These are phyloP conservation scores for Gastrolobium villosum DNA, from an alignment of 306 rosid species.

Conservation along the genomic window DNA sequence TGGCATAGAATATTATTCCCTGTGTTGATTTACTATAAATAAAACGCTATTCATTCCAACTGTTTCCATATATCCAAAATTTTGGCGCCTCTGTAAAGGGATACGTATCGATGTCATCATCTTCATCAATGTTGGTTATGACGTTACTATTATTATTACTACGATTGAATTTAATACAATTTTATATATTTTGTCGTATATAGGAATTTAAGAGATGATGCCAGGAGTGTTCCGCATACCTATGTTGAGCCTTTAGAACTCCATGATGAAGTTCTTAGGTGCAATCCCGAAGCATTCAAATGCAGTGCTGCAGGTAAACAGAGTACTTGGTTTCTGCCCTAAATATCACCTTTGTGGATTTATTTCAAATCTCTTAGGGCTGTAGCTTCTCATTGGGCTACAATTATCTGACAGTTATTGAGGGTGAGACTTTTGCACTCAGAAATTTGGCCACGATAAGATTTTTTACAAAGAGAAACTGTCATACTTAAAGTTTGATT, in stretches of 20 bases:
- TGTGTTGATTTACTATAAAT: conserved; percentile 24
- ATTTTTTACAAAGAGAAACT: conserved; percentile 15
- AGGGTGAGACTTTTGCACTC: conserved; percentile 26
- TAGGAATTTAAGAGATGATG: conserved; percentile 88
- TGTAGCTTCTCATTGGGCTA: conserved; percentile 36
- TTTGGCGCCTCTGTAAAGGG: neutral
- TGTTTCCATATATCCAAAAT: neutral
- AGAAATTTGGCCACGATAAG: conserved; percentile 33
- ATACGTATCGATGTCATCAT: neutral
- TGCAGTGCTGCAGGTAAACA: conserved; percentile 80
- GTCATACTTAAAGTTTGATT: conserved; percentile 22
- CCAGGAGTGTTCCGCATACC: conserved; percentile 52
- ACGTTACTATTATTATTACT: conserved; percentile 23
- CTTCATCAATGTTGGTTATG: conserved; percentile 1
- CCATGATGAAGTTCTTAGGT: conserved; percentile 79
- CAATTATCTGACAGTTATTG: conserved; percentile 19
- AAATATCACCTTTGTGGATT: neutral
- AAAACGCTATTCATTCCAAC: neutral
- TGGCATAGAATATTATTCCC: neutral
- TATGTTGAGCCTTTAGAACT: conserved; percentile 74
- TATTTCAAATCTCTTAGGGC: conserved; percentile 38
- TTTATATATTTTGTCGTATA: conserved; percentile 35
- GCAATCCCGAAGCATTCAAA: conserved; percentile 81
- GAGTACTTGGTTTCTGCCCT: conserved; percentile 61
- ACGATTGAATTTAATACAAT: conserved; percentile 21